Evolutionary conservation across 345 rosid species (phyloP).

Genomic region (Eucalyptus curtisii): DNA sequence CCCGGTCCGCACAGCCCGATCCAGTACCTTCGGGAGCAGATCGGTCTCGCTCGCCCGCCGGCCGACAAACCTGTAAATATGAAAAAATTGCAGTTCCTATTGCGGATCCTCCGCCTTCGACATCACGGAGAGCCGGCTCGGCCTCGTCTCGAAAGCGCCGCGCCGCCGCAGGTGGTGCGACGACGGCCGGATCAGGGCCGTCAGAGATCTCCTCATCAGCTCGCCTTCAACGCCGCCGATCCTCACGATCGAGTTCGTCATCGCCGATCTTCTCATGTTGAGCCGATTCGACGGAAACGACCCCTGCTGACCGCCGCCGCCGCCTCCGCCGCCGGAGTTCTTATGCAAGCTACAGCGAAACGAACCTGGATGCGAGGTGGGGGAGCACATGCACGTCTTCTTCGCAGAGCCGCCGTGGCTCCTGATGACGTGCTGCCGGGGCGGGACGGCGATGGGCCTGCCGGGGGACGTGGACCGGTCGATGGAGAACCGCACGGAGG

Average conservation of each 20-base stretch:
- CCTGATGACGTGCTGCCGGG: neutral
- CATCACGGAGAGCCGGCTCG: constrained; percentile 64
- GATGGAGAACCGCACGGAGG: constrained; percentile 50
- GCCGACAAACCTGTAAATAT: neutral
- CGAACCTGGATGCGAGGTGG: constrained; percentile 79
- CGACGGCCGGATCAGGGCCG: constrained; percentile 80
- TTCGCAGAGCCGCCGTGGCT: constrained; percentile 13
- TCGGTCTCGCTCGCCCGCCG: neutral
- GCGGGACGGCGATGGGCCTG: constrained; percentile 31
- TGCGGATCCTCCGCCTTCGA: constrained; percentile 19
- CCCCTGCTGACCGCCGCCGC: neutral
- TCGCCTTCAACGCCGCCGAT: constrained; percentile 94
- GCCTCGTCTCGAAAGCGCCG: constrained; percentile 46
- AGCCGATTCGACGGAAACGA: constrained; percentile 33
- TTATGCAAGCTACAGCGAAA: constrained; percentile 73
- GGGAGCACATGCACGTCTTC: constrained; percentile 79
- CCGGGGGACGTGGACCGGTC: constrained; percentile 42
- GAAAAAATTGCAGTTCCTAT: neutral
- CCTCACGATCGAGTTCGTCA: constrained; percentile 79
- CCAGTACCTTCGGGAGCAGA: neutral
- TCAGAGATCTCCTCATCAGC: constrained; percentile 65
- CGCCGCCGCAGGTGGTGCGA: constrained; percentile 71
- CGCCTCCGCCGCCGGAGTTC: neutral
- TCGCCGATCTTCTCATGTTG: constrained; percentile 79
- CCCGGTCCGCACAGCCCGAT: neutral